Conservation (phyloP, 441 rosid genomes). For the Hura crepitans region DNA sequence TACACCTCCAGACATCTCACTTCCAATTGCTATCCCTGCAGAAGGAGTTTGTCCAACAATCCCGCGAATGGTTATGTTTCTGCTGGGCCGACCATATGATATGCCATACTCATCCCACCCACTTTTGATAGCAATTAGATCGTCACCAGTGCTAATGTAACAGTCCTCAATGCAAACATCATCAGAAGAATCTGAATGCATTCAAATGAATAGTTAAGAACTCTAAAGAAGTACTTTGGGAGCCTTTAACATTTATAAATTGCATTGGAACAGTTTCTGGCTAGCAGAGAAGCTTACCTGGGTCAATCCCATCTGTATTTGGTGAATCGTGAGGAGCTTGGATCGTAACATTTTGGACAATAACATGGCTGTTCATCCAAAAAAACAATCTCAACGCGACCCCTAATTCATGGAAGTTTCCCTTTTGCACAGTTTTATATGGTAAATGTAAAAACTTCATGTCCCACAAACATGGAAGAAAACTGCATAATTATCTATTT, state of each 20-base stretch:
- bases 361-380: constrained; percentile 72
- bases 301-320: constrained; percentile 94
- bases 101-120: constrained; percentile 98
- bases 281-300: constrained; percentile 50
- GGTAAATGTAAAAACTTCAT: constrained; percentile 19
- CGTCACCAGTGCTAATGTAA: constrained; percentile 86
- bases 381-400: constrained; percentile 45
- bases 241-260: not conserved
- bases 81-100: constrained; percentile 67
- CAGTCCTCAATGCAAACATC: constrained; percentile 91
- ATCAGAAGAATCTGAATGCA: constrained; percentile 70
- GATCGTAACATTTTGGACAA: constrained; percentile 75
- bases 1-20: constrained; percentile 98
- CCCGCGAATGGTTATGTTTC: constrained; percentile 60
- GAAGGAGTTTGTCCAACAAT: constrained; percentile 60
- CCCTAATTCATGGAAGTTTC: constrained; percentile 40
- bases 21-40: constrained; percentile 87
- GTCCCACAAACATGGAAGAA: constrained; percentile 24
- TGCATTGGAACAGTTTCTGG: not conserved
- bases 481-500: constrained; percentile 9
- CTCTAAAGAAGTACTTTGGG: not conserved
- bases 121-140: constrained; percentile 80
- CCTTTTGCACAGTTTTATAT: constrained; percentile 29
- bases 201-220: constrained; percentile 14
- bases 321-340: constrained; percentile 95